Conservation (phyloP, 2,329 filamentous ascomycete genomes). For the Xylariaceae sp. region DNA sequence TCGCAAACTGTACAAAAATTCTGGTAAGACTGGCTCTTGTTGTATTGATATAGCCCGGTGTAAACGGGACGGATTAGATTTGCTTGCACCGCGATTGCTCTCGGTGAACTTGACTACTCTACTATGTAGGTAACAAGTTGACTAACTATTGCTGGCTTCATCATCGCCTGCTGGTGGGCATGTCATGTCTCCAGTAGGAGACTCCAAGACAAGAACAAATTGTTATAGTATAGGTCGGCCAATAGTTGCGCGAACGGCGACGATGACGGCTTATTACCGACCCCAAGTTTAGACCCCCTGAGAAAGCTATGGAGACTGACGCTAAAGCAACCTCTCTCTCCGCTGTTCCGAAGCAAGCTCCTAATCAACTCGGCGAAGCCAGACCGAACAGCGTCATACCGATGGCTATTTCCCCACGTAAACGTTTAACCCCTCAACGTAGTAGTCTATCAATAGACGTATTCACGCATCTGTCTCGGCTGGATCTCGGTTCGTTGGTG, state of each 20-base stretch:
- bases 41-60: conserved; percentile 7
- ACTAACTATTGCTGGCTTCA: not conserved
- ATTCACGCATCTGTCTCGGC: not conserved
- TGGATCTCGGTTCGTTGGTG: not conserved
- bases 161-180: not conserved
- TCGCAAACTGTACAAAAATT: conserved; percentile 15
- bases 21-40: conserved; percentile 2
- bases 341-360: not conserved
- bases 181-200: not conserved
- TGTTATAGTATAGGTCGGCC: not conserved
- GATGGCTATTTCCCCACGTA: not conserved
- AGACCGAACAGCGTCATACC: not conserved
- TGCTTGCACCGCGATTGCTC: not conserved
- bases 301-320: not conserved
- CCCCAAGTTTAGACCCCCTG: not conserved
- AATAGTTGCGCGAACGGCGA: not conserved
- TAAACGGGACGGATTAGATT: conserved; percentile 10
- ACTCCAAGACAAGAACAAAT: too few species aligned
- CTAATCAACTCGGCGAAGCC: not conserved
- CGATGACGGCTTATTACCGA: not conserved
- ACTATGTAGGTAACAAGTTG: not conserved
- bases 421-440: not conserved
- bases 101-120: not conserved
- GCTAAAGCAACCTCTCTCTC: not conserved
- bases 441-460: not conserved